Conservation (phyloP, 1,139 yeast genomes). For the Pneumocystis wakefieldiae region DNA sequence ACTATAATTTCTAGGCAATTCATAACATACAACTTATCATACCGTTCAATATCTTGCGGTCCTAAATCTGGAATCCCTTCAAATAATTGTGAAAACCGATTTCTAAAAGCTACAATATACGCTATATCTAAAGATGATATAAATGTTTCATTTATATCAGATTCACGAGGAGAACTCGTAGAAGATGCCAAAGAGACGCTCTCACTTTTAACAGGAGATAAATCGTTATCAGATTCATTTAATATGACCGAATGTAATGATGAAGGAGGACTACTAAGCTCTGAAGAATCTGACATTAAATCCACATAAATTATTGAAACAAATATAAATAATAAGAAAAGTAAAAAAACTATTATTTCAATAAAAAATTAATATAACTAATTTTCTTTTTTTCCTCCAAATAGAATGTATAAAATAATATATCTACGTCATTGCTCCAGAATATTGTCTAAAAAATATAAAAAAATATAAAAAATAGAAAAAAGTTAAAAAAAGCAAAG, state of each 20-base stretch:
- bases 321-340: too few species aligned
- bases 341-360: too few species aligned
- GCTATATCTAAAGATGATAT: background rate
- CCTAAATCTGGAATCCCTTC: conserved; percentile 23
- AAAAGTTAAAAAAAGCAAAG: too few species aligned
- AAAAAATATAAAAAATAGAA: too few species aligned
- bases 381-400: too few species aligned
- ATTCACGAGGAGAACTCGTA: background rate
- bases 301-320: background rate
- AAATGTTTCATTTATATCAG: background rate
- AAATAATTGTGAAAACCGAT: conserved; percentile 23
- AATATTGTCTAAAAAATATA: too few species aligned
- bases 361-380: too few species aligned
- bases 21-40: conserved; percentile 16
- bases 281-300: background rate
- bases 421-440: too few species aligned
- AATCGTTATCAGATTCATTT: background rate
- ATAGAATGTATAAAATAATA: too few species aligned
- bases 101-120: conserved; percentile 20
- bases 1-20: background rate
- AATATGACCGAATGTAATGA: background rate
- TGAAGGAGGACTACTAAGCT: background rate
- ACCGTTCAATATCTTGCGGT: conserved; percentile 29
- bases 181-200: background rate
- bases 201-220: background rate